A percentile compares a stretch with the other conserved stretches of the same genome.
These are phyloP conservation scores for Podila epicladia DNA, from an alignment of 192 early-diverging fungal species.

Conservation along the genomic window DNA sequence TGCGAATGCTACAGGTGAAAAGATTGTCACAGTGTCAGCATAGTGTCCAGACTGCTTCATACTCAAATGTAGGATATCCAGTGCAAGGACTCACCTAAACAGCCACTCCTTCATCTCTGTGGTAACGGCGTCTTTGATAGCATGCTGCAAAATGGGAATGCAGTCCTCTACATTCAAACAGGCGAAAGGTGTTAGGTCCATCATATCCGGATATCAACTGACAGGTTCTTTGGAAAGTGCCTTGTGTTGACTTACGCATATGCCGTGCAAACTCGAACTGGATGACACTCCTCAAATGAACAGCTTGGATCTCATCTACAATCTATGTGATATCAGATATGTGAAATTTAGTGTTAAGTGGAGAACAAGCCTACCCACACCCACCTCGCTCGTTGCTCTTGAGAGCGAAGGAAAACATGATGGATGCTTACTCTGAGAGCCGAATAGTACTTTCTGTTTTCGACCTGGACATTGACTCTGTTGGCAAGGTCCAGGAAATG, in stretches of 20 bases:
- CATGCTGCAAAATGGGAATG: conserved; percentile 90
- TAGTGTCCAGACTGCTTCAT: background rate
- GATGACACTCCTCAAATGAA: conserved; percentile 78
- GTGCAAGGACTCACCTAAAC: conserved; percentile 64
- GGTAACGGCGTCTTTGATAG: conserved; percentile 85
- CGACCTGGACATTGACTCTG: conserved; percentile 82
- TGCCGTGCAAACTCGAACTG: conserved; percentile 87
- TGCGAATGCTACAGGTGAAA: conserved; percentile 67
- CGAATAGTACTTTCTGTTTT: conserved; percentile 87
- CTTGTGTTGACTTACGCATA: conserved; percentile 64
- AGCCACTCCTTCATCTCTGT: conserved; percentile 94
- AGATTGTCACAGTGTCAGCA: too few species aligned
- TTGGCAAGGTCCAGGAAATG: conserved; percentile 90
- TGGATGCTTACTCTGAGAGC: conserved; percentile 76
- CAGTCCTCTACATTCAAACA: conserved; percentile 69
- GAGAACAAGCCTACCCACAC: background rate
- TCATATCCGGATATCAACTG: background rate
- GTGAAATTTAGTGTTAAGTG: too few species aligned
- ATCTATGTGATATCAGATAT: conserved; percentile 60
- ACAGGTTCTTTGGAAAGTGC: background rate
- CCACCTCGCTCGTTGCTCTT: conserved; percentile 7
- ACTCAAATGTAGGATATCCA: too few species aligned
- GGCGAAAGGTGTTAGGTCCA: background rate
- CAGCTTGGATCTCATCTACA: conserved; percentile 81
- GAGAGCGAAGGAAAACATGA: background rate